Evolutionary conservation across 2,329 filamentous ascomycete genomes (phyloP).

Genomic region (Trichoderma sp.): DNA sequence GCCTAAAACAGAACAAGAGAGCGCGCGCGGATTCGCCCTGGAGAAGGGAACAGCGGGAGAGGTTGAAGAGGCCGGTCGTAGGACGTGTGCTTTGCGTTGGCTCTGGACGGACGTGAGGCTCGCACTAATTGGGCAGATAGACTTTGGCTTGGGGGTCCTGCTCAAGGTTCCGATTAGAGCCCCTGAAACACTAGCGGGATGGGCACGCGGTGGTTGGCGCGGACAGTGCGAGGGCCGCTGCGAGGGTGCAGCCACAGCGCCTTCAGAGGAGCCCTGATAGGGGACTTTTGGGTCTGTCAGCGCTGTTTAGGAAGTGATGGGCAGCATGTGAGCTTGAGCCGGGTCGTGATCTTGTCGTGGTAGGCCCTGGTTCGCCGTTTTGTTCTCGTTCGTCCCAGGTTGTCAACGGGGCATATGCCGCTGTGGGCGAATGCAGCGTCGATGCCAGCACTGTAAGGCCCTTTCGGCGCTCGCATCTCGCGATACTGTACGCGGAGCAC

Average conservation of each 20-base stretch:
- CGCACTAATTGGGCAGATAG: conserved; percentile 10
- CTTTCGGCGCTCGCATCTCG: not conserved
- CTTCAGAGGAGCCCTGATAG: conserved; percentile 12
- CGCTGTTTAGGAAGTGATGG: not conserved
- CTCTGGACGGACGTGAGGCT: conserved; percentile 17
- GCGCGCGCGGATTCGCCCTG: conserved; percentile 29
- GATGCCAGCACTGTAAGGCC: not conserved
- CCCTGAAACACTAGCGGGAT: conserved; percentile 31
- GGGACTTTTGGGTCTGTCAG: not conserved
- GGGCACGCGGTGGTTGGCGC: conserved; percentile 25
- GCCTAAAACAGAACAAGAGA: conserved; percentile 26
- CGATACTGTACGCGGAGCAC: not conserved
- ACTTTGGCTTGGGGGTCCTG: conserved; percentile 15
- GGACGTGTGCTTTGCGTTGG: conserved; percentile 14
- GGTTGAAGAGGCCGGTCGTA: conserved; percentile 4
- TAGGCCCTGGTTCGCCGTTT: not conserved
- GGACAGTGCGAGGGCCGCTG: conserved; percentile 23
- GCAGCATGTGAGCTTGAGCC: not conserved
- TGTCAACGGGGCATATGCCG: not conserved
- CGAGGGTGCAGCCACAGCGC: conserved; percentile 21
- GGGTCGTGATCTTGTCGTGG: not conserved
- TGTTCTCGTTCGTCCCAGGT: not conserved
- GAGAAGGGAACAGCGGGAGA: not conserved
- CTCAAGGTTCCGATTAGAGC: conserved; percentile 15
- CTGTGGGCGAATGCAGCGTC: not conserved